Conservation (phyloP, 2,329 filamentous ascomycete species). For the Sclerotinia subarctica region DNA sequence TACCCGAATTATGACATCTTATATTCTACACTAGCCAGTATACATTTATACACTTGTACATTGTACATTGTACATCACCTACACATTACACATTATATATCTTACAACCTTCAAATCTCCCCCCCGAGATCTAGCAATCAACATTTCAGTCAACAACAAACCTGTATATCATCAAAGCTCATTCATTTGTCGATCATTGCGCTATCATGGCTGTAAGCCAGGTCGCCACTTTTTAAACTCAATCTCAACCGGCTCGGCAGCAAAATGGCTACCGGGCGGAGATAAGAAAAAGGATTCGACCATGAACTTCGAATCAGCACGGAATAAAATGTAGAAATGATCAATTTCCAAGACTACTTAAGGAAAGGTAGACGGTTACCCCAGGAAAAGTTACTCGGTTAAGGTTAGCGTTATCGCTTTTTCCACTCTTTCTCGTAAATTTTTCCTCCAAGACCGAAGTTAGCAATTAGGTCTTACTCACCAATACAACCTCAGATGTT, state of each 20-base stretch:
- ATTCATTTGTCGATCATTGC: not conserved
- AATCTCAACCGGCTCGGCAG: not conserved
- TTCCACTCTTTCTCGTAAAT: not conserved
- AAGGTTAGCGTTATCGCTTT: not conserved
- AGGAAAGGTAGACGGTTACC: not conserved
- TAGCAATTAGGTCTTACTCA: not conserved
- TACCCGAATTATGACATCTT: no score
- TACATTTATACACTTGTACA: no score
- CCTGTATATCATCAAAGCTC: not conserved
- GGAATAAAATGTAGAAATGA: not conserved
- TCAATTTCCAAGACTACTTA: not conserved
- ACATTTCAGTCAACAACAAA: no score
- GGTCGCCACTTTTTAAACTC: not conserved
- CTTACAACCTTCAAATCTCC: no score
- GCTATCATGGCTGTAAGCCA: not conserved
- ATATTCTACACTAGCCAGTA: no score
- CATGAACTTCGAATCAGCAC: not conserved
- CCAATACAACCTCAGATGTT: not conserved
- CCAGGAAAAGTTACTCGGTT: conserved; percentile 1
- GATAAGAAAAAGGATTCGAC: not conserved
- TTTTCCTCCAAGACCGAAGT: not conserved
- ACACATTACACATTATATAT: no score
- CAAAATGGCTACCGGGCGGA: not conserved
- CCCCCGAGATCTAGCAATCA: not conserved
- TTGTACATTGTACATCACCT: no score